Evolutionary conservation across 352 stramenopile genomes (phyloP), one percentile per base, ranked within the genome.

Genomic region (Phytopythium montanum): DNA sequence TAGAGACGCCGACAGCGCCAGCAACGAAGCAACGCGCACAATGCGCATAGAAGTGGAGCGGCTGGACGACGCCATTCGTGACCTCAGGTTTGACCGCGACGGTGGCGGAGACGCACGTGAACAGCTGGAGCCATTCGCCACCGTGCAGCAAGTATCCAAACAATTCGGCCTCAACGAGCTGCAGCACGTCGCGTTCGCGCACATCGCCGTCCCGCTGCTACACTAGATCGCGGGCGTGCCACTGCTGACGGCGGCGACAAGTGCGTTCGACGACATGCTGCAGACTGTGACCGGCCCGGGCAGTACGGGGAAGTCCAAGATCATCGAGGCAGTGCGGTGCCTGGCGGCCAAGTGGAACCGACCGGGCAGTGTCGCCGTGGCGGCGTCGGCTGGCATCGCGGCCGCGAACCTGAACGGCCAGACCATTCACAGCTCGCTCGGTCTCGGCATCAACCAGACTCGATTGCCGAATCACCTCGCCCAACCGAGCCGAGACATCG

Each of bases 371-470:
- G 25, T 53, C 2, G 5, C 36, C 5, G 25, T 53, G 10, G 21
- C 25, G 12, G 46, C 25, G 46, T 36, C 46, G 5, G 65, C 56
- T 18, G 66, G 66, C 19, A 68, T 74, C 18, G 62, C 60, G 1
- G 59, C 66, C 1, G 38, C 62, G 6, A 62, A 42, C 50, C 26
- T 70, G 13, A 16, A 26, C 0, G 66, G 62, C 19, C 41, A 1
- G 28, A 74, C 62, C 1, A 64, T 74, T 44, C 66, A 74, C 49
- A 57, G 31, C 9, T 65, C 52, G 2, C 38, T 70, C 14, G 62
- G 55, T 2, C 31, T 69, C 2, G 60, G 55, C 3, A 63, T 65
- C 21, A 66, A 60, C 26, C 1, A 23, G 2, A 23, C 42, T 1
- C 0, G 9, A 13, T 21, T 70, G 10, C 64, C 64, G 2, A 39